These are phyloP conservation scores for Chaetomium tenue DNA, from an alignment of 495 filamentous ascomycete genomes.

Conservation along the genomic window DNA sequence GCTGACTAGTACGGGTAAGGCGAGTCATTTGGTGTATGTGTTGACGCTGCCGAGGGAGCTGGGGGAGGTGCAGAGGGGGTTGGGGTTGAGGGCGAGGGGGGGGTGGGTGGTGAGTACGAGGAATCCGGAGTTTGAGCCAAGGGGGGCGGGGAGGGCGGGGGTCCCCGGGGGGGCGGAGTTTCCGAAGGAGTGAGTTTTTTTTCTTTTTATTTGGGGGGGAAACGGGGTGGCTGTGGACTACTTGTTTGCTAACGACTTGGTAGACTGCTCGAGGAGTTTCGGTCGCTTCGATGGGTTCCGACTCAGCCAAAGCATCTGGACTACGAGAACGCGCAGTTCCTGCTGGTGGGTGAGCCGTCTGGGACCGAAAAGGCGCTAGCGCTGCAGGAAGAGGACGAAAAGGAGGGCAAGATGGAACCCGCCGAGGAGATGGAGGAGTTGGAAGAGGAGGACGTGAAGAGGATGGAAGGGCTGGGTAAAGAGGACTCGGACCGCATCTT, in stretches of 20 bases:
- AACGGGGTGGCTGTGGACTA: neutral
- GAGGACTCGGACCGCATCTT: constrained; percentile 46
- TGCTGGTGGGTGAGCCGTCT: constrained; percentile 74
- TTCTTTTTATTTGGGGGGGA: neutral
- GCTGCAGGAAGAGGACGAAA: constrained; percentile 56
- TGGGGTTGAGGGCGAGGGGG: constrained; percentile 70
- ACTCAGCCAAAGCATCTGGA: constrained; percentile 74
- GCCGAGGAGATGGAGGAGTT: constrained; percentile 48
- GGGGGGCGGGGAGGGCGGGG: constrained; percentile 59
- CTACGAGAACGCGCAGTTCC: constrained; percentile 73
- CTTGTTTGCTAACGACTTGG: constrained; percentile 5
- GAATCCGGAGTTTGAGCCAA: constrained; percentile 73
- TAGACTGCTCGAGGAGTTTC: constrained; percentile 69
- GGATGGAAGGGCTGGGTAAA: constrained; percentile 39
- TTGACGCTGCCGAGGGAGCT: constrained; percentile 71
- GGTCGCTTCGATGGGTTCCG: constrained; percentile 69
- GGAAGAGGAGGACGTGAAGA: constrained; percentile 44
- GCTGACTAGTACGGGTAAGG: constrained; percentile 66
- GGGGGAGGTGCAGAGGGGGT: constrained; percentile 70
- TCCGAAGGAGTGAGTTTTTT: constrained; percentile 61
- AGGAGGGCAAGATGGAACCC: constrained; percentile 59
- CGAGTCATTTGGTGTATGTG: constrained; percentile 78
- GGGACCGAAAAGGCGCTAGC: constrained; percentile 62
- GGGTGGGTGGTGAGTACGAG: constrained; percentile 77
- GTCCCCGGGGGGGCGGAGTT: constrained; percentile 69